These are phyloP conservation scores for Cladosporium sphaerospermum DNA, from an alignment of 2,329 filamentous ascomycete species.

Conservation along the genomic window DNA sequence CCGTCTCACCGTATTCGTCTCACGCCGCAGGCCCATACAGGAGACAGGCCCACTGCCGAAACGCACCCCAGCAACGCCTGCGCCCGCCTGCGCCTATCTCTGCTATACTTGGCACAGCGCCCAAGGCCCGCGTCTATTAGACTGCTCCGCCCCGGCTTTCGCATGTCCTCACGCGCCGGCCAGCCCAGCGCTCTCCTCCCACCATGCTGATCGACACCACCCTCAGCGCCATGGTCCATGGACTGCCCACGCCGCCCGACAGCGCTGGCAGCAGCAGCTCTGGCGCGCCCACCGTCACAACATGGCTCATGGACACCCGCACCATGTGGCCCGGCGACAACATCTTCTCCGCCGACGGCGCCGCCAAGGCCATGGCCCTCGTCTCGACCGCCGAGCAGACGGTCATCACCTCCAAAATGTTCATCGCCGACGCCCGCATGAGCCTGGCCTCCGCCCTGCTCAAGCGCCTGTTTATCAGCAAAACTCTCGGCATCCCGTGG, in stretches of 20 bases:
- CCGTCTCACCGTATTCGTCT: background rate
- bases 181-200: background rate
- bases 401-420: constrained; percentile 50
- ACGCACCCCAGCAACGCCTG: background rate
- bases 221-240: background rate
- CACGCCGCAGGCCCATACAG: too few relatives aligned
- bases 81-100: background rate
- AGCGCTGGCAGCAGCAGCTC: constrained; percentile 6
- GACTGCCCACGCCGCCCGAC: constrained; percentile 11
- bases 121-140: background rate
- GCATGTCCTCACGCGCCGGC: background rate
- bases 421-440: constrained; percentile 61
- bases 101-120: too few relatives aligned
- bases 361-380: constrained; percentile 37
- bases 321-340: constrained; percentile 41
- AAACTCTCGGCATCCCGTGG: constrained; percentile 56
- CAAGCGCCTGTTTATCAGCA: constrained; percentile 63
- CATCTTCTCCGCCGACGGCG: constrained; percentile 37
- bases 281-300: constrained; percentile 28
- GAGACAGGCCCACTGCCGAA: background rate
- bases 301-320: constrained; percentile 47
- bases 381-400: constrained; percentile 50
- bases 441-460: constrained; percentile 65
- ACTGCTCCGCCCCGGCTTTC: background rate
- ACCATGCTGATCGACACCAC: constrained; percentile 8